phyloP scores from a whole-genome alignment of 2,329 filamentous ascomycete species.

The Septoria petroselini region DNA sequence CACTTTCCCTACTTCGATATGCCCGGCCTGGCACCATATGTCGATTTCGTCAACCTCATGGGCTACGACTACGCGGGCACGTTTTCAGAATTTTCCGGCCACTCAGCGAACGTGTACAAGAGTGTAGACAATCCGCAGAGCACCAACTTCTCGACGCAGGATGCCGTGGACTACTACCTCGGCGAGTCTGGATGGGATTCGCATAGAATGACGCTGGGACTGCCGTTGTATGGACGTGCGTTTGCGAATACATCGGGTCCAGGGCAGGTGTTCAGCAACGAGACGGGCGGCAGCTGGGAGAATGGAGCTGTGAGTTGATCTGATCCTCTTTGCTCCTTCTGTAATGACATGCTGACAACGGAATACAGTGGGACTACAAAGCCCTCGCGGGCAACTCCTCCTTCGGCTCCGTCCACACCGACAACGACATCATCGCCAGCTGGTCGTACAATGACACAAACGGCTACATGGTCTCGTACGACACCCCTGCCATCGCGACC shows the following conservation, averaged over 20 bases:
- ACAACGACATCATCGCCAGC: constrained; percentile 63
- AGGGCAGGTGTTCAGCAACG: constrained; percentile 64
- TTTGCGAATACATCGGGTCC: constrained; percentile 75
- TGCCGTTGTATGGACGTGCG: constrained; percentile 85
- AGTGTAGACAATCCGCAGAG: constrained; percentile 54
- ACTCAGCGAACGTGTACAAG: constrained; percentile 73
- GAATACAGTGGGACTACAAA: constrained; percentile 43
- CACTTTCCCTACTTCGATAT: constrained; percentile 45
- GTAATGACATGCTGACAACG: too few species aligned
- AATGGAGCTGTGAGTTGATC: constrained; percentile 53
- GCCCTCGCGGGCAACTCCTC: constrained; percentile 58
- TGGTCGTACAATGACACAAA: constrained; percentile 68
- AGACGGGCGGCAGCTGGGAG: constrained; percentile 79
- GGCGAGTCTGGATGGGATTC: constrained; percentile 53
- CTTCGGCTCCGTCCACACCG: constrained; percentile 62
- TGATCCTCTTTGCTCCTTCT: too few species aligned
- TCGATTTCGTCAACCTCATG: constrained; percentile 51
- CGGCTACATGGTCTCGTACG: constrained; percentile 71
- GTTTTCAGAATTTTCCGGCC: constrained; percentile 52
- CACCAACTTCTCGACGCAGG: constrained; percentile 73
- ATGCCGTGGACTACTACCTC: constrained; percentile 68
- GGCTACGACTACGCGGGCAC: constrained; percentile 62
- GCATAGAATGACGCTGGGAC: constrained; percentile 76
- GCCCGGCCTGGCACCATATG: constrained; percentile 37
- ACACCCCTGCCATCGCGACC: constrained; percentile 62